A percentile compares a stretch with the other conserved stretches of the same genome.
phyloP scores from a whole-genome alignment of 75 land plant genomes.

The Pinus albicaulis region DNA sequence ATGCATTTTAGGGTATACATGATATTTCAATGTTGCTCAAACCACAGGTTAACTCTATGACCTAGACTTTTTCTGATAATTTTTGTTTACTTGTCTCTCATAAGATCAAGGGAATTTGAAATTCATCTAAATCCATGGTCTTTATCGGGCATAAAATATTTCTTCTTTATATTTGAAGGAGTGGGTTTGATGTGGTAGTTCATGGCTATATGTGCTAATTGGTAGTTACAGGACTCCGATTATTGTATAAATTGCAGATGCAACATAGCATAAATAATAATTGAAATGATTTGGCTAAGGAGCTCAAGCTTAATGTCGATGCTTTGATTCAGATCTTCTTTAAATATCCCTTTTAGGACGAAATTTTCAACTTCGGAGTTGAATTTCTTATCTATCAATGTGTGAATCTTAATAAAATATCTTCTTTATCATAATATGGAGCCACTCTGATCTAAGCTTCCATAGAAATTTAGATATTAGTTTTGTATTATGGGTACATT shows the following conservation, averaged over 20 bases:
- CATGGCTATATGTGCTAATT: not conserved
- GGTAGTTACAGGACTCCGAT: not conserved
- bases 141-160: not conserved
- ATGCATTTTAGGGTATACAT: not conserved
- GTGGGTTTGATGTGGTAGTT: not conserved
- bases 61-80: not conserved
- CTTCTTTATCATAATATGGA: not conserved
- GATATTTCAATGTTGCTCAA: not conserved
- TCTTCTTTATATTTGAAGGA: not conserved
- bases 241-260: not conserved
- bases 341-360: not conserved
- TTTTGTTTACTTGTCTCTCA: not conserved
- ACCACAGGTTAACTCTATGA: not conserved
- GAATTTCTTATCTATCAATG: not conserved
- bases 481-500: not conserved
- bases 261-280: not conserved
- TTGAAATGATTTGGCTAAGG: not conserved
- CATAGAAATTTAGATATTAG: not conserved
- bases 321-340: not conserved
- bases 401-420: not conserved
- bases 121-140: not conserved
- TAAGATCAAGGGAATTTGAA: not conserved
- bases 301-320: not conserved
- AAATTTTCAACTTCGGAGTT: not conserved
- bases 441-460: not conserved